A percentile compares a stretch with the other conserved stretches of the same genome.
Conservation (phyloP, 768 basidiomycete genomes). For the Tylopilus felleus region DNA sequence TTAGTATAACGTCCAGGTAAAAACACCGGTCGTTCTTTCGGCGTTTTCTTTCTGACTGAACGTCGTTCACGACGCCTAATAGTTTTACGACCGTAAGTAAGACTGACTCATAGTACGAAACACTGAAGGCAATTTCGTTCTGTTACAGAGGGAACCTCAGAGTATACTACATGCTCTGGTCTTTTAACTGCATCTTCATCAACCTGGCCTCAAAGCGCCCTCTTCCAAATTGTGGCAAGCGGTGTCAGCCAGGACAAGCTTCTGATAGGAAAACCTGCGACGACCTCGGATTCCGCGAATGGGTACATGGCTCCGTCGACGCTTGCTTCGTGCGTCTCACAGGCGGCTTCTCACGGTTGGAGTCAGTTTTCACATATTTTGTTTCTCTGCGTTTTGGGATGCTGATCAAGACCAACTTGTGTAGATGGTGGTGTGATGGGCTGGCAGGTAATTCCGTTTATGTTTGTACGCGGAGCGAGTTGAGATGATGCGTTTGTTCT, state of each 20-base stretch:
- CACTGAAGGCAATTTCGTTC: background rate
- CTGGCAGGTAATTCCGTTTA: constrained; percentile 34
- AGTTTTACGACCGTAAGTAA: constrained; percentile 31
- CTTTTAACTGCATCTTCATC: constrained; percentile 40
- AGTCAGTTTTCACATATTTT: constrained; percentile 39
- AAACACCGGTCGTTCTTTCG: background rate
- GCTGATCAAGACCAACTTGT: background rate
- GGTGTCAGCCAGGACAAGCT: constrained; percentile 62
- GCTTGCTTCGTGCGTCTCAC: constrained; percentile 56
- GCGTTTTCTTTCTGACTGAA: background rate
- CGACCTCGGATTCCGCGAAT: constrained; percentile 47
- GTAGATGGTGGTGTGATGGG: constrained; percentile 38
- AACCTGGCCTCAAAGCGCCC: constrained; percentile 40
- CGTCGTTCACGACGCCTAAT: background rate
- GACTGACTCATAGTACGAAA: background rate
- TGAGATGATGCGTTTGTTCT: background rate
- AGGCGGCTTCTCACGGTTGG: constrained; percentile 64
- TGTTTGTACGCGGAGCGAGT: background rate
- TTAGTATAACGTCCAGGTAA: constrained; percentile 39
- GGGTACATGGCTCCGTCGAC: constrained; percentile 54
- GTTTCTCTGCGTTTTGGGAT: background rate
- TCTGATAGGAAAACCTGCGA: constrained; percentile 72
- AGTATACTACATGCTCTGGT: constrained; percentile 38
- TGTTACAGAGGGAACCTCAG: constrained; percentile 33
- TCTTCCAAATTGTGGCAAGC: constrained; percentile 48